These are phyloP conservation scores for Magnolia sinica DNA, from an alignment of 164 flowering plant species.

Conservation along the genomic window DNA sequence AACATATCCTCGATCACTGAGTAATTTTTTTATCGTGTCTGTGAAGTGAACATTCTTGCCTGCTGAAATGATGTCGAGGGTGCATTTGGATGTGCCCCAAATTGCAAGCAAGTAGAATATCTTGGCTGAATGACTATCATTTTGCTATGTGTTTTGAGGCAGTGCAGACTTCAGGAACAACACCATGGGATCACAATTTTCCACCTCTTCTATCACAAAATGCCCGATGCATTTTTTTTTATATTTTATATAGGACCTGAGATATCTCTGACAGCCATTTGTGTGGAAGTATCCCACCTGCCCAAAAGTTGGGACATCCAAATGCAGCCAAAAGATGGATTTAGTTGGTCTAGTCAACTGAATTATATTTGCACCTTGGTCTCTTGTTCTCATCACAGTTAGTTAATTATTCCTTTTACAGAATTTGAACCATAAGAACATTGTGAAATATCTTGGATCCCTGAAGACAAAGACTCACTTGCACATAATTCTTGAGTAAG, in stretches of 20 bases:
- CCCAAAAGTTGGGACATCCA: not conserved
- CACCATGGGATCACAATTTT: no score
- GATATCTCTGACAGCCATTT: not conserved
- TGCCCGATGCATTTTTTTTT: no score
- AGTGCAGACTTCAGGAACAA: not conserved
- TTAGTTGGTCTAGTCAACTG: not conserved
- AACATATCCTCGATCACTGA: not conserved
- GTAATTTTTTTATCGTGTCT: no score
- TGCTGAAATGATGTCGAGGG: not conserved
- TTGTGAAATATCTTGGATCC: constrained; percentile 98
- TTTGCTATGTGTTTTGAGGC: not conserved
- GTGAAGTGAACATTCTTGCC: not conserved
- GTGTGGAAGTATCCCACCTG: not conserved
- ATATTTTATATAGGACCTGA: not conserved
- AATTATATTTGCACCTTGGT: not conserved
- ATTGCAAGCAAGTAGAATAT: not conserved
- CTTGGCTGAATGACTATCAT: not conserved
- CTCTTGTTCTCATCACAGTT: not conserved
- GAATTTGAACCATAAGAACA: constrained; percentile 97
- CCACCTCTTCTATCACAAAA: no score
- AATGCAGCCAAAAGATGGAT: not conserved
- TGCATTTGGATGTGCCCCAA: not conserved
- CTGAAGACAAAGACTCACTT: constrained; percentile 86
- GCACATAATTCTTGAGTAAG: constrained; percentile 97
- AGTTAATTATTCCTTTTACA: constrained; percentile 24